These are phyloP conservation scores for Astragalus glycyphyllos DNA, from an alignment of 306 rosid species.

Conservation along the genomic window DNA sequence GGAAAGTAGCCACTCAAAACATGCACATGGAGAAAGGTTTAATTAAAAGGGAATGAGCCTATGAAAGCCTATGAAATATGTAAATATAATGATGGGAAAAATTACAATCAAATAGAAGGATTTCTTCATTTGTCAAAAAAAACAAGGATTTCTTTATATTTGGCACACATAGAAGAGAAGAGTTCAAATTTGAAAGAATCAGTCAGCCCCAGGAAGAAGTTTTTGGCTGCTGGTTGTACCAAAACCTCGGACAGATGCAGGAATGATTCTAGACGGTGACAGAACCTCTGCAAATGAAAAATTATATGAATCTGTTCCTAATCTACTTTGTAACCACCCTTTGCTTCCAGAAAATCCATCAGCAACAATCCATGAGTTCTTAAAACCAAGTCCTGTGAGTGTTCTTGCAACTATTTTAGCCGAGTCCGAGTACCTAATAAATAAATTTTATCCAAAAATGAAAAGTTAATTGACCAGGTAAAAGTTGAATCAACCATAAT, in stretches of 20 bases:
- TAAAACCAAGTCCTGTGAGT: slow-evolving; percentile 70
- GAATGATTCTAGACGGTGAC: slow-evolving; percentile 85
- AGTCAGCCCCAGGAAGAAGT: slow-evolving; percentile 80
- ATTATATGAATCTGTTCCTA: slow-evolving; percentile 82
- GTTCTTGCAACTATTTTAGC: slow-evolving; percentile 83
- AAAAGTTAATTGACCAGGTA: neutral
- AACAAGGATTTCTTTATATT: slow-evolving; percentile 29
- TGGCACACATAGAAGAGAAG: neutral
- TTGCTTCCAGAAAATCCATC: slow-evolving; percentile 89
- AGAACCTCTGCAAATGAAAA: slow-evolving; percentile 79
- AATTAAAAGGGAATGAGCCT: too few species aligned
- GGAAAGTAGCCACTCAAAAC: too few species aligned
- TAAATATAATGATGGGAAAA: too few species aligned
- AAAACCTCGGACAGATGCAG: slow-evolving; percentile 59
- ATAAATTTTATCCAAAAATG: slow-evolving; percentile 22
- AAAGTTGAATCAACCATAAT: neutral
- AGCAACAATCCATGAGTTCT: slow-evolving; percentile 71
- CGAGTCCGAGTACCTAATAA: slow-evolving; percentile 72
- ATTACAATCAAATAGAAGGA: slow-evolving; percentile 1
- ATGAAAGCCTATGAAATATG: too few species aligned
- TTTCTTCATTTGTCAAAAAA: too few species aligned
- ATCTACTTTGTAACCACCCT: slow-evolving; percentile 94
- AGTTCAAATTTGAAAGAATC: slow-evolving; percentile 22
- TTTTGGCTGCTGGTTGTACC: slow-evolving; percentile 68
- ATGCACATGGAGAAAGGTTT: too few species aligned